Percentiles rank a stretch among this genome's conserved stretches.
Conservation (phyloP, 192 early-diverging fungal genomes). For the Allomyces macrogynus region DNA sequence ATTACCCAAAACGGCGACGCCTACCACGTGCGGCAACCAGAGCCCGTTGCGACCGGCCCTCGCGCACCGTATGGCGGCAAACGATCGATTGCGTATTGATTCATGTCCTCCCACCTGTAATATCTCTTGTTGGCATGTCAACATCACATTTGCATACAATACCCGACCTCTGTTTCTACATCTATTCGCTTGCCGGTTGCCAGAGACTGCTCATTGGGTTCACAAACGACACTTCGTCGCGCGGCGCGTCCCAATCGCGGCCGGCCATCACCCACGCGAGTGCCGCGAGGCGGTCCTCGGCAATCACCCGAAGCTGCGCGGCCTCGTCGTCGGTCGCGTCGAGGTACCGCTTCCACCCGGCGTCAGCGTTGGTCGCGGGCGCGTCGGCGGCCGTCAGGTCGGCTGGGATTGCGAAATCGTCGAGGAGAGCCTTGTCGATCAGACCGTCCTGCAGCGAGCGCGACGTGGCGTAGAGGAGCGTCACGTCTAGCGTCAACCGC, state of each 20-base stretch:
- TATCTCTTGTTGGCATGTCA: too few species aligned
- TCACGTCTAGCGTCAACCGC: neutral
- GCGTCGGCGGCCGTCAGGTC: neutral
- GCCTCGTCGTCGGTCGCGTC: neutral
- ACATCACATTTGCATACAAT: too few species aligned
- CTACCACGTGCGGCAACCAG: constrained; percentile 83
- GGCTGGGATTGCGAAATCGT: neutral
- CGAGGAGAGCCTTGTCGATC: neutral
- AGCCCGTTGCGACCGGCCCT: constrained; percentile 42
- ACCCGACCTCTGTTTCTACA: too few species aligned
- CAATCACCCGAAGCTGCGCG: neutral
- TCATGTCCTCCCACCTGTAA: too few species aligned
- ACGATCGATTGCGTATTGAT: too few species aligned
- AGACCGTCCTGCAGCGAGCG: neutral
- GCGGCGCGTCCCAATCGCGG: neutral
- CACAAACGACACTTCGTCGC: neutral
- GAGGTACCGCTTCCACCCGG: neutral
- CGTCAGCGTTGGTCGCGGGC: neutral
- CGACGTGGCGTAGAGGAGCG: neutral
- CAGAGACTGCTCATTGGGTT: neutral
- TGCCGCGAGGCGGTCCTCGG: neutral
- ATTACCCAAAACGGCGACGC: constrained; percentile 73
- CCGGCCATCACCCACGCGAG: neutral
- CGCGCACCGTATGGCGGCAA: too few species aligned
- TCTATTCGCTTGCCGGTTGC: neutral